phyloP scores from a whole-genome alignment of 371 early-diverging fungal species.

The Dipsacomyces acuminosporus region DNA sequence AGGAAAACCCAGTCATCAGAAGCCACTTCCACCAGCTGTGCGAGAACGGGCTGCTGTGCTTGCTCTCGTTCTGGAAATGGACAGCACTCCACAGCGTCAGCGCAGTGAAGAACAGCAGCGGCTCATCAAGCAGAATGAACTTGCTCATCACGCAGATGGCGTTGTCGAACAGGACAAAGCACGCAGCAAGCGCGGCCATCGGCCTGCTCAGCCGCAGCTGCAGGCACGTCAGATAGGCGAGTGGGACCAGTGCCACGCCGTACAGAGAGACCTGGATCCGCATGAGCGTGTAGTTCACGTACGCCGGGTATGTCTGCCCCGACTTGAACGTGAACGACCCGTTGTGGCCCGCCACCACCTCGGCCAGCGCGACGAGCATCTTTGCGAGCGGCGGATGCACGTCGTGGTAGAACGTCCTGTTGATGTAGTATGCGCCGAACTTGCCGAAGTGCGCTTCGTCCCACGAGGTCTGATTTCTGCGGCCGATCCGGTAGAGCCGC shows the following conservation, averaged over 20 bases:
- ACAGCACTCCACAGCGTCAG: conserved; percentile 76
- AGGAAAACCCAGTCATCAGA: conserved; percentile 80
- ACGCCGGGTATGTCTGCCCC: conserved; percentile 76
- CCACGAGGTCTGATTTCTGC: conserved; percentile 67
- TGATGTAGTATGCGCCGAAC: conserved; percentile 93
- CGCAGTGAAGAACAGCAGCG: conserved; percentile 93
- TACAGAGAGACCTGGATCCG: conserved; percentile 85
- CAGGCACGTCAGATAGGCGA: conserved; percentile 88
- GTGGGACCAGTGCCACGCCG: conserved; percentile 90
- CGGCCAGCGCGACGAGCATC: conserved; percentile 92
- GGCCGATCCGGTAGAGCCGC: conserved; percentile 72
- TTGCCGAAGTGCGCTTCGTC: conserved; percentile 87
- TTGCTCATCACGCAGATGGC: conserved; percentile 87
- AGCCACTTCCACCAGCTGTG: conserved; percentile 87
- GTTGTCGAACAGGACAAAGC: conserved; percentile 83
- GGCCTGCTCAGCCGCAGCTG: conserved; percentile 66
- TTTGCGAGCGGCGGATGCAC: conserved; percentile 99
- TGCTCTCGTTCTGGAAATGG: conserved; percentile 68
- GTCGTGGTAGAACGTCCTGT: conserved; percentile 96
- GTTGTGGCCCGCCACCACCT: conserved; percentile 81
- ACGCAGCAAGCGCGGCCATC: conserved; percentile 68
- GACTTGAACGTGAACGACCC: conserved; percentile 88
- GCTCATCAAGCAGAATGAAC: conserved; percentile 97
- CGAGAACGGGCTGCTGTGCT: conserved; percentile 66
- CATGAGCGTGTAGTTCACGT: conserved; percentile 89